These are phyloP conservation scores for Claviceps digitariae DNA, from an alignment of 2,329 filamentous ascomycete species.

Conservation along the genomic window DNA sequence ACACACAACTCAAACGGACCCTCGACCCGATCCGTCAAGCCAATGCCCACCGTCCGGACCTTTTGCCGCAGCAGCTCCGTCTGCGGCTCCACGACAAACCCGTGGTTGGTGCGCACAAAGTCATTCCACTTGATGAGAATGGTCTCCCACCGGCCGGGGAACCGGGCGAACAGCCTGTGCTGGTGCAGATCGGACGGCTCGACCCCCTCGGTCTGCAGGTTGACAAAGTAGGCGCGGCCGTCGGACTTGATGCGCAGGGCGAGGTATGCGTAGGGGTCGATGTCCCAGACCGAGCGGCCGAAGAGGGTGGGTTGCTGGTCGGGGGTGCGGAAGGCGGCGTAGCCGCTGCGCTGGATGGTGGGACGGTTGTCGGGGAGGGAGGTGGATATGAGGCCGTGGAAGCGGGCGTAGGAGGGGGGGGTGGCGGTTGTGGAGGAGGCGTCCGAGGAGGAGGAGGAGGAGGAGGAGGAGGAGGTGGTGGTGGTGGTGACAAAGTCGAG, in stretches of 20 bases:
- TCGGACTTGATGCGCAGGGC: conserved; percentile 83
- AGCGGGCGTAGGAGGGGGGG: conserved; percentile 49
- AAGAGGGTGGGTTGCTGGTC: conserved; percentile 71
- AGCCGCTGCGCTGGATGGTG: conserved; percentile 68
- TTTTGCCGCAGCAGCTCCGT: conserved; percentile 77
- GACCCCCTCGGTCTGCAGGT: conserved; percentile 87
- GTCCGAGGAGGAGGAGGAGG: conserved; percentile 9
- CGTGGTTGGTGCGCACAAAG: conserved; percentile 90
- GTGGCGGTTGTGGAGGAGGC: background rate
- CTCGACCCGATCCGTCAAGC: conserved; percentile 75
- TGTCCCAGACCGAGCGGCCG: conserved; percentile 73
- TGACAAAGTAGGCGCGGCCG: conserved; percentile 84
- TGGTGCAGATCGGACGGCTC: conserved; percentile 94
- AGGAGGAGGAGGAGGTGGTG: conserved; percentile 7
- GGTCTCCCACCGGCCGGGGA: conserved; percentile 85
- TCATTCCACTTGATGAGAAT: conserved; percentile 82
- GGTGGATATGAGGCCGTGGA: conserved; percentile 80
- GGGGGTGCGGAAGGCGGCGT: conserved; percentile 77
- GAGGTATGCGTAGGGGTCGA: conserved; percentile 79
- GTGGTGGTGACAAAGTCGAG: conserved; percentile 45
- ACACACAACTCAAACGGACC: conserved; percentile 82
- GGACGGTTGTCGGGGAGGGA: conserved; percentile 62
- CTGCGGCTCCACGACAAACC: conserved; percentile 85
- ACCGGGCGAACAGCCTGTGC: conserved; percentile 69
- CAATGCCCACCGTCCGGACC: conserved; percentile 73